Evolutionary conservation across 1,139 yeast genomes (phyloP).

Genomic region (Yamadazyma trypodendri): DNA sequence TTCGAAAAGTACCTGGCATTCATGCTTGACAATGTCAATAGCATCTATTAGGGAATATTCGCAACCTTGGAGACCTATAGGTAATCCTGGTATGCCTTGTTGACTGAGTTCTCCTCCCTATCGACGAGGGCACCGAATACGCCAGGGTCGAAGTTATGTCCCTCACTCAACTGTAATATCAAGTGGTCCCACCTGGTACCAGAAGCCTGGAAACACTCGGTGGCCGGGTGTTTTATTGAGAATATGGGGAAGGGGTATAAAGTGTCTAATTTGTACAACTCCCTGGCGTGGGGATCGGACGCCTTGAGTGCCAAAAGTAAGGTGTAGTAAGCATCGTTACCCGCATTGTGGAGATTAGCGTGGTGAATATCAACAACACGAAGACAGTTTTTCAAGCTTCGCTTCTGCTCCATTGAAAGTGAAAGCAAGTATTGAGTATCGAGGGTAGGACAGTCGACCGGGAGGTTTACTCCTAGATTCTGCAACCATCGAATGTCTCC

Average conservation of each 20-base stretch:
- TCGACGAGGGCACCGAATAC: too few relatives aligned
- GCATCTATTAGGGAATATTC: slow-evolving; percentile 14
- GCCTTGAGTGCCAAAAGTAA: slow-evolving; percentile 51
- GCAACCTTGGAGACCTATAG: too few relatives aligned
- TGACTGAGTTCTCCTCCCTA: too few relatives aligned
- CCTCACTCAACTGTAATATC: not conserved
- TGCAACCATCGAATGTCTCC: slow-evolving; percentile 61
- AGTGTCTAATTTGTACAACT: slow-evolving; percentile 23
- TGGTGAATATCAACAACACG: slow-evolving; percentile 56
- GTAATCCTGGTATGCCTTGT: too few relatives aligned
- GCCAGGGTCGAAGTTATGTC: not conserved
- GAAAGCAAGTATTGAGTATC: slow-evolving; percentile 49
- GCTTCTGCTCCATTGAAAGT: slow-evolving; percentile 36
- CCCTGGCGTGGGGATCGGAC: slow-evolving; percentile 53
- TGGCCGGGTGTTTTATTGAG: too few relatives aligned
- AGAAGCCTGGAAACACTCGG: too few relatives aligned
- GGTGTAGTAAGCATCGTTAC: slow-evolving; percentile 79
- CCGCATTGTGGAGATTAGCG: slow-evolving; percentile 72
- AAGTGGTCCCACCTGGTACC: not conserved
- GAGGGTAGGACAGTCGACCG: slow-evolving; percentile 28
- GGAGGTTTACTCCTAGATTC: slow-evolving; percentile 47
- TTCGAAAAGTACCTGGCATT: slow-evolving; percentile 17
- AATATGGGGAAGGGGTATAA: slow-evolving; percentile 4
- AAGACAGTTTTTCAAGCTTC: slow-evolving; percentile 52
- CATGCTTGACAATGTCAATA: slow-evolving; percentile 15